These are phyloP conservation scores for Apiospora koreana DNA, from an alignment of 2,329 filamentous ascomycete species.

Conservation along the genomic window DNA sequence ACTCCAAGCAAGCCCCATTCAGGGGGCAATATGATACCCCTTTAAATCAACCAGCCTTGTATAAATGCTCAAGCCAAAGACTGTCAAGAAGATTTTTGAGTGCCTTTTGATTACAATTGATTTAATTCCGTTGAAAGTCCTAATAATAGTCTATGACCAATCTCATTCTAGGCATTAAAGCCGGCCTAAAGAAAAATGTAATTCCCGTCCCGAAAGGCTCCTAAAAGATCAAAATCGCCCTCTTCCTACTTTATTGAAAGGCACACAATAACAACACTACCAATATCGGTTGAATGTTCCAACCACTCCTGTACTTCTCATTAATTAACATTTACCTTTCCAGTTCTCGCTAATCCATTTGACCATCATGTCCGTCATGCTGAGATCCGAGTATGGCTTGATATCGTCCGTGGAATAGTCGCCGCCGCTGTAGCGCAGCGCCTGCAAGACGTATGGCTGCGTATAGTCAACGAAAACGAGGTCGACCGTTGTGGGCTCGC, in stretches of 20 bases:
- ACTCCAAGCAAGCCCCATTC: not conserved
- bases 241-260: not conserved
- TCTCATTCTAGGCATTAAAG: not conserved
- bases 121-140: not conserved
- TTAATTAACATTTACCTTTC: slow-evolving; percentile 46
- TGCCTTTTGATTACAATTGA: not conserved
- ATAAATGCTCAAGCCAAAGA: not conserved
- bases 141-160: not conserved
- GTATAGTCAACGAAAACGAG: slow-evolving; percentile 92
- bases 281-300: not conserved
- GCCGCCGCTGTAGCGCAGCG: slow-evolving; percentile 63
- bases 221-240: not conserved
- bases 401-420: slow-evolving; percentile 52
- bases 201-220: not conserved
- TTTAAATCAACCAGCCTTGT: not conserved
- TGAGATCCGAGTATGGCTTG: slow-evolving; percentile 52
- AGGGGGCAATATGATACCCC: slow-evolving; percentile 10
- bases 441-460: slow-evolving; percentile 76
- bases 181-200: not conserved
- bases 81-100: not conserved
- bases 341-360: slow-evolving; percentile 63
- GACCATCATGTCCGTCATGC: slow-evolving; percentile 56
- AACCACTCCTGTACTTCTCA: not conserved
- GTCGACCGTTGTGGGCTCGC: slow-evolving; percentile 73
- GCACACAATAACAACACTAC: not conserved